Conservation (phyloP, 495 filamentous ascomycete species). For the Aspergillus incahuasiensis region DNA sequence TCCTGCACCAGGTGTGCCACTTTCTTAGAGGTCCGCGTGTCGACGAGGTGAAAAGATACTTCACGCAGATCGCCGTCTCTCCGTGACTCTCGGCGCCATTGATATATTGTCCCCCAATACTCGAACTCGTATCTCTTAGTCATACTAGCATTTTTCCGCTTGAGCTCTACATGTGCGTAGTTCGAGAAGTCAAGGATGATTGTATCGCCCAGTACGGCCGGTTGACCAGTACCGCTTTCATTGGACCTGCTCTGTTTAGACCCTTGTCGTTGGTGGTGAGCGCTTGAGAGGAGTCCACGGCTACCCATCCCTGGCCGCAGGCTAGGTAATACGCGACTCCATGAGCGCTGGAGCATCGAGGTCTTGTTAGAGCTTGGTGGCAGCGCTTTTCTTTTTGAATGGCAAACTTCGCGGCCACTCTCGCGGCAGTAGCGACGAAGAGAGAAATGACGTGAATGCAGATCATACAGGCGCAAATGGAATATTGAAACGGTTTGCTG, state of each 20-base stretch:
- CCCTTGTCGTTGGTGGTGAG: conserved; percentile 42
- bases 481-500: conserved; percentile 76
- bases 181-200: conserved; percentile 94
- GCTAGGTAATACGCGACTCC: conserved; percentile 68
- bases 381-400: conserved; percentile 68
- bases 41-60: conserved; percentile 73
- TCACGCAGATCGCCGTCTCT: conserved; percentile 55
- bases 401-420: conserved; percentile 90
- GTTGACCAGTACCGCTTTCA: conserved; percentile 29
- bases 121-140: conserved; percentile 84
- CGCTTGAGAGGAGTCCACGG: conserved; percentile 14
- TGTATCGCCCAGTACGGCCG: conserved; percentile 56
- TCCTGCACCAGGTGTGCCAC: conserved; percentile 88
- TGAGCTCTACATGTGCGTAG: conserved; percentile 88
- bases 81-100: conserved; percentile 72
- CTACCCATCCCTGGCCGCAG: conserved; percentile 55
- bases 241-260: conserved; percentile 52
- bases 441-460: conserved; percentile 66
- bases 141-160: conserved; percentile 61
- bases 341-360: conserved; percentile 61
- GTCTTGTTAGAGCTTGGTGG: conserved; percentile 46
- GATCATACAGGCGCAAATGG: conserved; percentile 92
- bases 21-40: conserved; percentile 54
- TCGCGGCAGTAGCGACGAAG: conserved; percentile 88
- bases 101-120: conserved; percentile 84